Conservation (phyloP, 768 basidiomycete species). For the Ephemerocybe angulata region DNA sequence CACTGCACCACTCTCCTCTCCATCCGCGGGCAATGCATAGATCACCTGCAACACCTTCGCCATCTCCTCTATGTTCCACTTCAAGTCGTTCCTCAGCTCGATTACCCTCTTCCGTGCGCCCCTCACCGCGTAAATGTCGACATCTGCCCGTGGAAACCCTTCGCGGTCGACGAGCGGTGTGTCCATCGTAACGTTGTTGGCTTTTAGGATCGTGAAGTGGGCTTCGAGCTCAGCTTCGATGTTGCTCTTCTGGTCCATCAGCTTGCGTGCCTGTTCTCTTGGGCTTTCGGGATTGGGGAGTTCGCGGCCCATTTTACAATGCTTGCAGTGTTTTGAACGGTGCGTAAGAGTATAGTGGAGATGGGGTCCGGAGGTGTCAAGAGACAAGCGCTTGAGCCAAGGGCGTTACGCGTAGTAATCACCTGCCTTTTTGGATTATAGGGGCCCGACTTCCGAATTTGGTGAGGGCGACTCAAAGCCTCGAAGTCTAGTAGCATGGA, state of each 20-base stretch:
- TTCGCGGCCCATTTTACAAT: slow-evolving; percentile 40
- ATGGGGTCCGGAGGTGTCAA: not conserved
- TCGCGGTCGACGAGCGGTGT: slow-evolving; percentile 80
- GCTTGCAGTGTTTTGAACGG: not conserved
- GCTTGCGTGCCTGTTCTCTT: slow-evolving; percentile 53
- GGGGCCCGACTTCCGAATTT: no score
- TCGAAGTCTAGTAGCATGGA: no score
- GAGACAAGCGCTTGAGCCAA: not conserved
- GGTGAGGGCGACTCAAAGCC: no score
- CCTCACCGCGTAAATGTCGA: slow-evolving; percentile 80
- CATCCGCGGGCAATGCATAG: slow-evolving; percentile 35
- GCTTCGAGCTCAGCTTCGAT: slow-evolving; percentile 70
- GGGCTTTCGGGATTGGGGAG: slow-evolving; percentile 43
- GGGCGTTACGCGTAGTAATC: slow-evolving; percentile 6
- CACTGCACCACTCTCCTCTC: not conserved
- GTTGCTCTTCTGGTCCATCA: slow-evolving; percentile 65
- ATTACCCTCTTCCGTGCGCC: slow-evolving; percentile 74
- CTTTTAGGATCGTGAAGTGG: slow-evolving; percentile 58
- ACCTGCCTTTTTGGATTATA: slow-evolving; percentile 9
- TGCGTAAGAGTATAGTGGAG: not conserved
- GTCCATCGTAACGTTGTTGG: slow-evolving; percentile 61
- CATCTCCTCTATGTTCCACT: slow-evolving; percentile 60
- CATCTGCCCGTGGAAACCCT: slow-evolving; percentile 85
- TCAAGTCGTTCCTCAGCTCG: slow-evolving; percentile 76
- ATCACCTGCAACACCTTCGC: slow-evolving; percentile 65